A percentile compares a stretch with the other conserved stretches of the same genome.
phyloP scores from a whole-genome alignment of 306 rosid genomes.

The Mimosa pudica region DNA sequence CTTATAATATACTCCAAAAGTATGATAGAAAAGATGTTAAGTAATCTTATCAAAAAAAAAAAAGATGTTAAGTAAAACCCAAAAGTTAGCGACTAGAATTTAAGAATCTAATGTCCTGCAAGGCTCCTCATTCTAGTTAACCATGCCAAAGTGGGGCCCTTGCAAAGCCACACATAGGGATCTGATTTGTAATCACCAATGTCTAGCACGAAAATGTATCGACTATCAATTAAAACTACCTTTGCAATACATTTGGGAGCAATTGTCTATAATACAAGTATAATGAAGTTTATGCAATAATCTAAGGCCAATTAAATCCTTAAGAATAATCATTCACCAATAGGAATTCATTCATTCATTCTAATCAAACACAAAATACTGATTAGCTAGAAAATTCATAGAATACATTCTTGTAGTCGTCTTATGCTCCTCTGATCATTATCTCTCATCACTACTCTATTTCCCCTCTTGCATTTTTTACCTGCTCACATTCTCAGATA shows the following conservation, averaged over 20 bases:
- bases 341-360: slow-evolving; percentile 4
- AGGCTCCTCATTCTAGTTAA: too few relatives aligned
- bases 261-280: neutral
- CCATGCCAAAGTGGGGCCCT: too few relatives aligned
- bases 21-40: too few relatives aligned
- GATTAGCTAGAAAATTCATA: slow-evolving; percentile 32
- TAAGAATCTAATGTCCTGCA: too few relatives aligned
- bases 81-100: too few relatives aligned
- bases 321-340: neutral
- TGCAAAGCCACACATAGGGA: neutral
- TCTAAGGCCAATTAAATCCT: neutral
- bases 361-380: slow-evolving; percentile 32
- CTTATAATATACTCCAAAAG: too few relatives aligned
- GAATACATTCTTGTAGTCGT: slow-evolving; percentile 26
- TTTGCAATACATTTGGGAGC: neutral
- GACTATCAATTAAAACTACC: neutral
- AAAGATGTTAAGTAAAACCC: too few relatives aligned
- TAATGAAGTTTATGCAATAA: neutral
- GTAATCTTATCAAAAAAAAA: too few relatives aligned
- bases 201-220: neutral
- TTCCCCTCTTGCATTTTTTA: neutral
- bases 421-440: slow-evolving; percentile 9
- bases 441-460: slow-evolving; percentile 21
- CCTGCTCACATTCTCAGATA: neutral
- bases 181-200: neutral